phyloP scores from a whole-genome alignment of 1,284 basidiomycete genomes.

The Porogramme epimiltina region DNA sequence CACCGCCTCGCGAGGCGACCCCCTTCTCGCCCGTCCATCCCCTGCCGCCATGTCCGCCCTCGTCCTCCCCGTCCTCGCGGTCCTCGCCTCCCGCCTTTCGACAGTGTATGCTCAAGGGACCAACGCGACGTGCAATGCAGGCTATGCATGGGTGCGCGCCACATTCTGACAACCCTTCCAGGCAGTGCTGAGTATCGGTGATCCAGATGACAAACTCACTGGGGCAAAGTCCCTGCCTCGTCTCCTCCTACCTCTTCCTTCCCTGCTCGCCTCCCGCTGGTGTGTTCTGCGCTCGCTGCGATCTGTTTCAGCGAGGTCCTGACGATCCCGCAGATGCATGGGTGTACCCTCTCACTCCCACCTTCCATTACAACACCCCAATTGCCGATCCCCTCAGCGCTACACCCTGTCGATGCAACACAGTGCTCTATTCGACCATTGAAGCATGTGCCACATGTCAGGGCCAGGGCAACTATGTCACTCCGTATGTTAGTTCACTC shows the following conservation, averaged over 20 bases:
- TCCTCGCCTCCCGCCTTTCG: background rate
- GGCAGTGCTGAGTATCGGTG: background rate
- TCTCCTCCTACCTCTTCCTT: slow-evolving; percentile 15
- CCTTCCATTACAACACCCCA: slow-evolving; percentile 16
- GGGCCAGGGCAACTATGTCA: slow-evolving; percentile 6
- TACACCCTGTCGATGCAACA: slow-evolving; percentile 15
- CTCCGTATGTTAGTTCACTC: too few species aligned
- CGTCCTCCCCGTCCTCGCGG: background rate
- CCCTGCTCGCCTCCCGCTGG: slow-evolving; percentile 14
- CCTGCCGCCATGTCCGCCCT: slow-evolving; percentile 7
- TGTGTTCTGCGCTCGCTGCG: background rate
- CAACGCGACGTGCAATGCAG: slow-evolving; percentile 6
- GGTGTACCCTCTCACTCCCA: slow-evolving; percentile 11
- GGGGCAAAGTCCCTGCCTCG: slow-evolving; percentile 18
- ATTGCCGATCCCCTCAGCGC: slow-evolving; percentile 5
- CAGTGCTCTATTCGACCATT: slow-evolving; percentile 14
- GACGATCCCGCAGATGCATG: slow-evolving; percentile 5
- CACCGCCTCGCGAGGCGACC: background rate
- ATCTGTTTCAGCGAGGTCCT: background rate
- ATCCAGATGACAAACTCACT: slow-evolving; percentile 19
- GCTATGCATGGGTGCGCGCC: slow-evolving; percentile 12
- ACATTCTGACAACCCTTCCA: background rate
- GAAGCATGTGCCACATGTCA: slow-evolving; percentile 15
- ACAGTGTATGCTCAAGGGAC: slow-evolving; percentile 11
- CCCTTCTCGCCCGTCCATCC: background rate